A percentile compares a stretch with the other conserved stretches of the same genome.
phyloP scores from a whole-genome alignment of 2,329 filamentous ascomycete species.

The Cytospora paraplurivora region DNA sequence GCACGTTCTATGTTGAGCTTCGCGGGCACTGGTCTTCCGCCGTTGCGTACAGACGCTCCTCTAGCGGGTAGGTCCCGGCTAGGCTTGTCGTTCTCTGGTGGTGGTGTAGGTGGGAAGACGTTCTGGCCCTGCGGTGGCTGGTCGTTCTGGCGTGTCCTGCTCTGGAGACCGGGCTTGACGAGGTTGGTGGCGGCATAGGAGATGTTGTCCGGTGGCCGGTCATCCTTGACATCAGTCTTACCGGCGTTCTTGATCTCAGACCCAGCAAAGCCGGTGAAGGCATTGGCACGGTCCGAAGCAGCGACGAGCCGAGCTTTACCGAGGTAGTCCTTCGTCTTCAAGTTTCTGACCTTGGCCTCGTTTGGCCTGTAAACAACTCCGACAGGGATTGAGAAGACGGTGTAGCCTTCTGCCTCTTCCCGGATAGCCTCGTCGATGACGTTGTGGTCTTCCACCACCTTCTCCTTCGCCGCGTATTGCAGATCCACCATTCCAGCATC shows the following conservation, averaged over 20 bases:
- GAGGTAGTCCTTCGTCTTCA: slow-evolving; percentile 97
- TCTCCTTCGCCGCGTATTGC: slow-evolving; percentile 88
- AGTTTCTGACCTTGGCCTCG: slow-evolving; percentile 95
- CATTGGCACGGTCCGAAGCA: slow-evolving; percentile 77
- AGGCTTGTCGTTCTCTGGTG: slow-evolving; percentile 79
- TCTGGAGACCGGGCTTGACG: slow-evolving; percentile 81
- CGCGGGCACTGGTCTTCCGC: slow-evolving; percentile 61
- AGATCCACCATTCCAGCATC: slow-evolving; percentile 91
- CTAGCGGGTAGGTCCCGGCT: slow-evolving; percentile 47
- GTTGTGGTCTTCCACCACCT: slow-evolving; percentile 93
- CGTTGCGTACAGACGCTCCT: slow-evolving; percentile 63
- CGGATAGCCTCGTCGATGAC: slow-evolving; percentile 97
- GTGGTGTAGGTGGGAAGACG: slow-evolving; percentile 96
- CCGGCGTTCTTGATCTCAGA: slow-evolving; percentile 74
- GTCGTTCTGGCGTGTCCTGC: slow-evolving; percentile 82
- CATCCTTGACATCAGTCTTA: slow-evolving; percentile 66
- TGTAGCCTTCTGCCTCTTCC: slow-evolving; percentile 95
- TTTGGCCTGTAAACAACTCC: slow-evolving; percentile 95
- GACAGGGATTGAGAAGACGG: slow-evolving; percentile 96
- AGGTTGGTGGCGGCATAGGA: slow-evolving; percentile 93
- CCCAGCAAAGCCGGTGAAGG: slow-evolving; percentile 79
- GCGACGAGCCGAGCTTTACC: slow-evolving; percentile 94
- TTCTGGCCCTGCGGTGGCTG: slow-evolving; percentile 48
- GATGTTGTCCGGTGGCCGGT: slow-evolving; percentile 79
- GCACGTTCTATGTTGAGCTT: slow-evolving; percentile 64